A percentile compares a stretch with the other conserved stretches of the same genome.
These are phyloP conservation scores for Podila horticola DNA, from an alignment of 192 early-diverging fungal species.

Conservation along the genomic window DNA sequence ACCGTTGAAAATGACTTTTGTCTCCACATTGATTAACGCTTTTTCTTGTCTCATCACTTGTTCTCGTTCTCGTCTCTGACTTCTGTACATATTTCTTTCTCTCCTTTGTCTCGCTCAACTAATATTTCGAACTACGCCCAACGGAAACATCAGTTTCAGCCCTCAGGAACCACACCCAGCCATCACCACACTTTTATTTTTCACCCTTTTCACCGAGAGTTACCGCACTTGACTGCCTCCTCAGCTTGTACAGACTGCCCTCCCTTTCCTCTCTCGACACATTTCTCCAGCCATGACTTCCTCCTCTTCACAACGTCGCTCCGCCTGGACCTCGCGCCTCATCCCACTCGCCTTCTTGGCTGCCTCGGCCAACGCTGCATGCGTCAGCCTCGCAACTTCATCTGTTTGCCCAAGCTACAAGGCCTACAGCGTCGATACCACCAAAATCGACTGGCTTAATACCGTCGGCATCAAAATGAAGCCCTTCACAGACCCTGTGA, in stretches of 20 bases:
- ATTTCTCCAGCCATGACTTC: not conserved
- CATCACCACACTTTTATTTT: not conserved
- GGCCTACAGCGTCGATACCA: constrained; percentile 7
- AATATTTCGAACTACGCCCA: not conserved
- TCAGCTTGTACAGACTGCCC: not conserved
- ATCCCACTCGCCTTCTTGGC: constrained; percentile 21
- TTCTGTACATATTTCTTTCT: too few relatives aligned
- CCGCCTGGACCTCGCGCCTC: constrained; percentile 19
- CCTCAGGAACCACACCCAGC: too few relatives aligned
- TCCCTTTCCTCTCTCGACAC: not conserved
- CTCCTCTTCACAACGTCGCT: constrained; percentile 11
- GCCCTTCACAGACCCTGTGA: constrained; percentile 2
- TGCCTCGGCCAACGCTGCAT: constrained; percentile 9
- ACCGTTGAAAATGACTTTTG: not conserved
- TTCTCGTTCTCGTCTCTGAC: not conserved
- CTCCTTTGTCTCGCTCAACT: not conserved
- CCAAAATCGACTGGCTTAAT: not conserved
- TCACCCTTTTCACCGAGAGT: not conserved
- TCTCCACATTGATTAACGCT: not conserved
- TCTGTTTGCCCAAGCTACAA: constrained; percentile 16
- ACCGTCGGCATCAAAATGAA: constrained; percentile 12
- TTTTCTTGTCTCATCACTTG: not conserved
- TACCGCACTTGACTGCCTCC: not conserved
- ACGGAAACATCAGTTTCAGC: too few relatives aligned
- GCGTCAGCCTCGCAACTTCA: constrained; percentile 13